These are phyloP conservation scores for Neoboletus magnificus DNA, from an alignment of 768 basidiomycete species.

Conservation along the genomic window DNA sequence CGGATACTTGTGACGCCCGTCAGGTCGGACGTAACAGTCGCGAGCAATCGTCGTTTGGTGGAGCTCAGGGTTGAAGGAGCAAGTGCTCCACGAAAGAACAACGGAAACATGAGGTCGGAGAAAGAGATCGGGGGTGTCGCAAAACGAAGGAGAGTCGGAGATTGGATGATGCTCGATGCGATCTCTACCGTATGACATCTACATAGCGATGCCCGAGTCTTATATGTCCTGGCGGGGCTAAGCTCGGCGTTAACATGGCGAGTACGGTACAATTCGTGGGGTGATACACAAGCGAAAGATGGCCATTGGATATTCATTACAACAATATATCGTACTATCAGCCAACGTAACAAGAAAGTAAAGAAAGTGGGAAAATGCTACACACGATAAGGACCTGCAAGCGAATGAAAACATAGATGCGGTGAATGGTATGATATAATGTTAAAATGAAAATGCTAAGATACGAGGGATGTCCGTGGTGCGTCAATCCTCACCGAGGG, in stretches of 20 bases:
- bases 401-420: constrained; percentile 23
- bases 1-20: constrained; percentile 32
- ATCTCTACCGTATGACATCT: background rate
- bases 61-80: constrained; percentile 7
- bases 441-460: constrained; percentile 33
- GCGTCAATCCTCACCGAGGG: constrained; percentile 26
- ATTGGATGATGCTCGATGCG: background rate
- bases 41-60: constrained; percentile 47
- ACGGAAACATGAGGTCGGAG: constrained; percentile 11
- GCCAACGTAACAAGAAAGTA: constrained; percentile 24
- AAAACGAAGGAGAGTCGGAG: background rate
- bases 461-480: constrained; percentile 29
- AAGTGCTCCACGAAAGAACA: constrained; percentile 5
- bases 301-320: constrained; percentile 23
- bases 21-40: constrained; percentile 45
- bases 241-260: background rate
- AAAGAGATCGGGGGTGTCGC: background rate
- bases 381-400: constrained; percentile 27
- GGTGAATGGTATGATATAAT: constrained; percentile 31
- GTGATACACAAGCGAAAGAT: background rate
- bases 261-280: no score
- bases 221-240: background rate
- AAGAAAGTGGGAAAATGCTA: constrained; percentile 26
- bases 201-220: background rate
- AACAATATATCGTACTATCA: constrained; percentile 27